These are phyloP conservation scores for Phytophthora constricta DNA, from an alignment of 352 stramenopile species.

Conservation along the genomic window DNA sequence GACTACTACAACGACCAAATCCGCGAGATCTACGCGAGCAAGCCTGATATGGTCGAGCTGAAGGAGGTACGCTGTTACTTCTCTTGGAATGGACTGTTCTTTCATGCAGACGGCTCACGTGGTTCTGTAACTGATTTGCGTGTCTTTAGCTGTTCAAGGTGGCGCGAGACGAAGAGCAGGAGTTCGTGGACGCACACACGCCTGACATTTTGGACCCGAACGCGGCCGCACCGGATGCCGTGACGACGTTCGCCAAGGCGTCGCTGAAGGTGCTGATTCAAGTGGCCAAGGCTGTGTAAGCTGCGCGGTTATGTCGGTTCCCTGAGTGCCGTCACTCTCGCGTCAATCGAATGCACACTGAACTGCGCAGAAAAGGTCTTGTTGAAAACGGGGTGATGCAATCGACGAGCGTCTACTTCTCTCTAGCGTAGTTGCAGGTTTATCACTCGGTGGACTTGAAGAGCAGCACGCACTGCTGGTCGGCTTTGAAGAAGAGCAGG, in stretches of 20 bases:
- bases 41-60: slow-evolving; percentile 57
- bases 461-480: slow-evolving; percentile 84
- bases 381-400: slow-evolving; percentile 11
- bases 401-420: slow-evolving; percentile 4
- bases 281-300: slow-evolving; percentile 52
- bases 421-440: neutral
- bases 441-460: slow-evolving; percentile 84
- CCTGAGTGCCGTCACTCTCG: neutral
- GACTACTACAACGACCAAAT: slow-evolving; percentile 93
- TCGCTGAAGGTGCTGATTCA: slow-evolving; percentile 70
- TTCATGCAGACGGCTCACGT: too few species aligned
- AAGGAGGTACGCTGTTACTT: slow-evolving; percentile 58
- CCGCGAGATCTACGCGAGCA: slow-evolving; percentile 79
- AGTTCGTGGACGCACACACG: slow-evolving; percentile 68
- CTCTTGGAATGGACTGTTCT: neutral
- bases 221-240: slow-evolving; percentile 42
- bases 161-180: slow-evolving; percentile 74
- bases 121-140: slow-evolving; percentile 4
- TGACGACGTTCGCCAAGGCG: slow-evolving; percentile 60
- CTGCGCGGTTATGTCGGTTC: neutral
- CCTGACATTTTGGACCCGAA: slow-evolving; percentile 52
- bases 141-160: slow-evolving; percentile 70
- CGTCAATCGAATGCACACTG: slow-evolving; percentile 18
- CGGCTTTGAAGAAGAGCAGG: slow-evolving; percentile 86
- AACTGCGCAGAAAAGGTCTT: neutral